phyloP scores from a whole-genome alignment of 305 asterid genomes.

The Andrographis paniculata region DNA sequence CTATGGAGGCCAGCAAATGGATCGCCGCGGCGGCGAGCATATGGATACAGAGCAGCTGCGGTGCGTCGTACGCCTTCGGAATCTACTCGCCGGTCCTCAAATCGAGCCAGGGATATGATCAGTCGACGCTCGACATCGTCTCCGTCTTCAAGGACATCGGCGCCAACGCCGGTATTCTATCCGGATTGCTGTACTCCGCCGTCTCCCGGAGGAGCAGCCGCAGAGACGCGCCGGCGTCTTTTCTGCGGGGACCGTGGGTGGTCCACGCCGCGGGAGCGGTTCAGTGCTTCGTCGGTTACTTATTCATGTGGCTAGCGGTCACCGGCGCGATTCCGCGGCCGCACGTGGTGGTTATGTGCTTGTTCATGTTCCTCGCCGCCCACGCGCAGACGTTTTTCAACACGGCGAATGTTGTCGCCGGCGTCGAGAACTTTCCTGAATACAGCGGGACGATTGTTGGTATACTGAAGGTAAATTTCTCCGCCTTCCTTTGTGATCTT shows the following conservation, averaged over 20 bases:
- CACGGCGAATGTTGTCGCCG: conserved; percentile 79
- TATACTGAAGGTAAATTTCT: conserved; percentile 62
- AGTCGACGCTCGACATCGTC: conserved; percentile 73
- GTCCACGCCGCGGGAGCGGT: conserved; percentile 62
- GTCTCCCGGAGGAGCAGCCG: conserved; percentile 16
- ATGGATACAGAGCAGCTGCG: conserved; percentile 84
- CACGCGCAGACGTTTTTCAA: conserved; percentile 84
- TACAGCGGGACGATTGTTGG: conserved; percentile 83
- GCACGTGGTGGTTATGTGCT: conserved; percentile 42
- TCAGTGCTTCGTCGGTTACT: conserved; percentile 77
- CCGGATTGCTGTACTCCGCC: conserved; percentile 67
- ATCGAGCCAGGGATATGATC: conserved; percentile 59
- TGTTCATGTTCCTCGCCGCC: conserved; percentile 80
- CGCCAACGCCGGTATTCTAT: conserved; percentile 74
- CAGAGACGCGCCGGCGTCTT: conserved; percentile 11
- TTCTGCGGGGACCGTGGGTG: conserved; percentile 55
- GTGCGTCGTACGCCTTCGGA: conserved; percentile 84
- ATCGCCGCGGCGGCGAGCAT: conserved; percentile 67
- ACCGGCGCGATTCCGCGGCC: conserved; percentile 50
- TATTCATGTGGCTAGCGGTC: conserved; percentile 71
- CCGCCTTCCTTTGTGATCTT: not conserved
- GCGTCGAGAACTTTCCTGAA: conserved; percentile 61
- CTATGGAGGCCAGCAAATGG: conserved; percentile 47
- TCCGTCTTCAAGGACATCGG: conserved; percentile 88
- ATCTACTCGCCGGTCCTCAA: conserved; percentile 74